A percentile compares a stretch with the other conserved stretches of the same genome.
These are phyloP conservation scores for Leishmania aethiopica DNA, from an alignment of 208 protist genomes.

Conservation along the genomic window DNA sequence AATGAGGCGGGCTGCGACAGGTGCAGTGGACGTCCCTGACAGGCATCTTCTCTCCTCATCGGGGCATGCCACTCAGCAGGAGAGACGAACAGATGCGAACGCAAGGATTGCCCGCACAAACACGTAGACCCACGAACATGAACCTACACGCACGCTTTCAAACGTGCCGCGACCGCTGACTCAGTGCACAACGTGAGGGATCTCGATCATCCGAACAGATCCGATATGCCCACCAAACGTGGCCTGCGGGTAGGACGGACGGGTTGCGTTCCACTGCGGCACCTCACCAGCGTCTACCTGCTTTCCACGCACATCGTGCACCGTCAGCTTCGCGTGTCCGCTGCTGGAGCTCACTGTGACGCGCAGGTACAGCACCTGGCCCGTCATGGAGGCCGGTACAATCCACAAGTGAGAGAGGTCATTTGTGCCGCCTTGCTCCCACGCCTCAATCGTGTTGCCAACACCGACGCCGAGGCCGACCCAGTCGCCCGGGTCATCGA, in stretches of 20 bases:
- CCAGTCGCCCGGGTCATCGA: constrained; percentile 86
- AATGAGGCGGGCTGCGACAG: too few relatives aligned
- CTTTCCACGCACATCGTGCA: constrained; percentile 68
- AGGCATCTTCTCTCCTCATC: too few relatives aligned
- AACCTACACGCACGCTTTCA: background rate
- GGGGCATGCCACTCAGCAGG: background rate
- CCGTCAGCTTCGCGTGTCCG: constrained; percentile 73
- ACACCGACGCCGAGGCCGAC: constrained; percentile 88
- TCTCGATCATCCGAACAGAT: constrained; percentile 60
- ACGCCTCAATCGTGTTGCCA: constrained; percentile 60
- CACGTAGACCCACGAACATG: background rate
- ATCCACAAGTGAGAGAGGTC: constrained; percentile 89
- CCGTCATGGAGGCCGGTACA: constrained; percentile 42
- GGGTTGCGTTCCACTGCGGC: constrained; percentile 76
- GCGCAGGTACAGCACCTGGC: constrained; percentile 52
- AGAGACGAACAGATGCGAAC: background rate
- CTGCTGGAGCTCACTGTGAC: constrained; percentile 53
- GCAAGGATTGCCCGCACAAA: background rate
- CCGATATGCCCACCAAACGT: constrained; percentile 85
- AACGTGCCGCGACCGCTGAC: background rate
- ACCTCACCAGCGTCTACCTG: constrained; percentile 79
- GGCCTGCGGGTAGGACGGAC: constrained; percentile 79
- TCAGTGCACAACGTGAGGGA: constrained; percentile 46
- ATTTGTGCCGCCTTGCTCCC: constrained; percentile 50
- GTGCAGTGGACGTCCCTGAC: too few relatives aligned